Percentiles rank a stretch among this genome's conserved stretches.
phyloP scores from a whole-genome alignment of 192 early-diverging fungal species.

The Thamnidium elegans region DNA sequence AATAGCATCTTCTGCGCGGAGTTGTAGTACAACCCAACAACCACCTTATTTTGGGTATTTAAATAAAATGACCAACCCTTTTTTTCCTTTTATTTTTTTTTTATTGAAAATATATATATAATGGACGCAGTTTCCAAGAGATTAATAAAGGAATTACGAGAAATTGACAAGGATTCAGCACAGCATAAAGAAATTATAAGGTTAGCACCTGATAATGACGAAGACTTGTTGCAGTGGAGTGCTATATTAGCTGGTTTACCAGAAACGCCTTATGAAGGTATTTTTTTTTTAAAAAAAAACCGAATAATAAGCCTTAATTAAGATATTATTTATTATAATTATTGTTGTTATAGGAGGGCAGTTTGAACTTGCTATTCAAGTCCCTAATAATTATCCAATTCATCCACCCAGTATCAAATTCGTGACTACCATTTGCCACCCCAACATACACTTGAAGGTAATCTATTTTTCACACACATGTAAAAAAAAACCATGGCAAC shows the following conservation, averaged over 20 bases:
- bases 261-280: conserved; percentile 73
- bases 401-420: conserved; percentile 76
- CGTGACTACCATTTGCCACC: conserved; percentile 78
- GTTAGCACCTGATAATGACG: conserved; percentile 61
- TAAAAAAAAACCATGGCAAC: not conserved
- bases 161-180: conserved; percentile 48
- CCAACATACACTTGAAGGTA: conserved; percentile 93
- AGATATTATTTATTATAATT: no score
- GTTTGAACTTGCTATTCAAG: conserved; percentile 65
- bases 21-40: not conserved
- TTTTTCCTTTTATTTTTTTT: conserved; percentile 9
- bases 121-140: conserved; percentile 53
- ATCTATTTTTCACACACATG: conserved; percentile 7
- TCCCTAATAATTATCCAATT: conserved; percentile 76
- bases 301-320: not conserved
- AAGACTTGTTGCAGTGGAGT: conserved; percentile 68
- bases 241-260: conserved; percentile 61
- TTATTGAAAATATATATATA: not conserved
- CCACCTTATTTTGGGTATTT: no score
- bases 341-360: conserved; percentile 62
- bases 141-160: conserved; percentile 60
- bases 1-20: no score
- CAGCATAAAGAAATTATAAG: conserved; percentile 54
- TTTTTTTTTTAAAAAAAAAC: not conserved
- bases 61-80: not conserved